These are phyloP conservation scores for Endoconidiophora laricicola DNA, from an alignment of 2,329 filamentous ascomycete species.

Conservation along the genomic window DNA sequence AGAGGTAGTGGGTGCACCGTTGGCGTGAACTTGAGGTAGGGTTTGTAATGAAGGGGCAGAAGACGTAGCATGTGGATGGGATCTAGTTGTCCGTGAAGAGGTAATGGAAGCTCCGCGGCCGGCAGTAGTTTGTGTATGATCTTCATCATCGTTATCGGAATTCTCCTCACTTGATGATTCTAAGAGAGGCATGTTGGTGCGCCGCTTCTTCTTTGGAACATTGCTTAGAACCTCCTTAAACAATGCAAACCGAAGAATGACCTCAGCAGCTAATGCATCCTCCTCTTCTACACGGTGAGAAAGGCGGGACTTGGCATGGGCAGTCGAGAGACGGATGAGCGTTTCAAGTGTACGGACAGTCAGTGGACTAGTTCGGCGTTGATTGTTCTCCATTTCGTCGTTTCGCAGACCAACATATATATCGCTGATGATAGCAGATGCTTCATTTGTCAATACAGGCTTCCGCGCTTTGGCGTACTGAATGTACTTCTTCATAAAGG, in stretches of 20 bases:
- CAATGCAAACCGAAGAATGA: slow-evolving; percentile 79
- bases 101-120: background rate
- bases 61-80: slow-evolving; percentile 19
- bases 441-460: slow-evolving; percentile 77
- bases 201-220: slow-evolving; percentile 68
- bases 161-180: slow-evolving; percentile 42
- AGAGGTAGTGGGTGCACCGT: background rate
- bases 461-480: slow-evolving; percentile 92
- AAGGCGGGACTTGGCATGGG: slow-evolving; percentile 82
- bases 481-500: slow-evolving; percentile 99
- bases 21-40: slow-evolving; percentile 10
- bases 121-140: slow-evolving; percentile 15
- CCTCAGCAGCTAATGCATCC: slow-evolving; percentile 75
- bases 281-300: slow-evolving; percentile 78
- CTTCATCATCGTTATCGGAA: slow-evolving; percentile 41
- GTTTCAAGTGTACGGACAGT: slow-evolving; percentile 96
- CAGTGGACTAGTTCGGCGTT: slow-evolving; percentile 83
- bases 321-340: slow-evolving; percentile 90
- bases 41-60: slow-evolving; percentile 17
- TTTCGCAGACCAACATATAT: slow-evolving; percentile 88
- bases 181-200: slow-evolving; percentile 43
- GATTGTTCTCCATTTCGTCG: slow-evolving; percentile 87
- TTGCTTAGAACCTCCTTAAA: slow-evolving; percentile 86
- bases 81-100: slow-evolving; percentile 14
- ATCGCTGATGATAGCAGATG: slow-evolving; percentile 77